phyloP scores from a whole-genome alignment of 2,329 filamentous ascomycete species.

The Xylaria sp. region DNA sequence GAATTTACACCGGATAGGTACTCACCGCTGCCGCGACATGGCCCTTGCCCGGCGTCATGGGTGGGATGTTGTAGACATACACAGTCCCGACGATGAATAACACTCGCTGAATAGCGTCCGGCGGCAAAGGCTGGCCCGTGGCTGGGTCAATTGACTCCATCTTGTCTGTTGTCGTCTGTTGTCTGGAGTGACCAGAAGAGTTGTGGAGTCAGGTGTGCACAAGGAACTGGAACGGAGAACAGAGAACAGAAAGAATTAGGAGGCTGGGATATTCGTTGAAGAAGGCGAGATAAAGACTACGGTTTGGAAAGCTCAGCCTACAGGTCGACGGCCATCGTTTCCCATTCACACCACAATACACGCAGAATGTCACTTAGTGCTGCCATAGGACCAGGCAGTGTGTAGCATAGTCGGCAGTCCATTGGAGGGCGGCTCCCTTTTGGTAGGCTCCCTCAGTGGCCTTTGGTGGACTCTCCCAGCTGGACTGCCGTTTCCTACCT shows the following conservation, averaged over 20 bases:
- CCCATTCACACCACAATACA: constrained; percentile 18
- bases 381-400: constrained; percentile 15
- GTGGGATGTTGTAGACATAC: constrained; percentile 89
- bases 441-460: background rate
- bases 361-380: constrained; percentile 13
- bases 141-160: constrained; percentile 77
- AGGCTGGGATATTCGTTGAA: constrained; percentile 17
- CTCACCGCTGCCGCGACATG: constrained; percentile 72
- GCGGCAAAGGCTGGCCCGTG: constrained; percentile 73
- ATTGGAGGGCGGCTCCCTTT: constrained; percentile 19
- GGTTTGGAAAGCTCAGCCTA: constrained; percentile 5
- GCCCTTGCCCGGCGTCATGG: constrained; percentile 79
- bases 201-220: background rate
- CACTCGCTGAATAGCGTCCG: constrained; percentile 84
- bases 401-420: constrained; percentile 20
- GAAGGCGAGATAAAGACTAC: constrained; percentile 4
- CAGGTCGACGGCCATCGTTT: constrained; percentile 16
- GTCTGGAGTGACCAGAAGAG: constrained; percentile 8
- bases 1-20: constrained; percentile 10
- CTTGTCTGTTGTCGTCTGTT: too few relatives aligned
- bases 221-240: background rate
- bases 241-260: background rate
- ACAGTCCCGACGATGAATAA: constrained; percentile 80
- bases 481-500: background rate
- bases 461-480: background rate